These are phyloP conservation scores for Fusarium continuum DNA, from an alignment of 2,329 filamentous ascomycete genomes.

Conservation along the genomic window DNA sequence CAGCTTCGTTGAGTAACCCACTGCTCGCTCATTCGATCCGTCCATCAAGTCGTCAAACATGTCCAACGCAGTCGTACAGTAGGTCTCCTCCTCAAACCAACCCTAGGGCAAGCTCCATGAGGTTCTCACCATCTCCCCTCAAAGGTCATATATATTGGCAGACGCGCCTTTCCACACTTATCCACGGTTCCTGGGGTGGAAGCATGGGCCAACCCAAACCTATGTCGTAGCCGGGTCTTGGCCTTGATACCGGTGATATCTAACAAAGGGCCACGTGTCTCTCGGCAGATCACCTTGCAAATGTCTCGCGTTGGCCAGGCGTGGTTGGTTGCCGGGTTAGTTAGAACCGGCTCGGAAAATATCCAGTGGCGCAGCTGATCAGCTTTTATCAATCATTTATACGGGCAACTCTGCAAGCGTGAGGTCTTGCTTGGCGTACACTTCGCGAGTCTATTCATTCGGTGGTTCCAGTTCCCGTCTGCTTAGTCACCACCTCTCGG, in stretches of 20 bases:
- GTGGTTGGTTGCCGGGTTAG: not conserved
- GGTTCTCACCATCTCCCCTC: not conserved
- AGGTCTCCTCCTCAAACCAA: not conserved
- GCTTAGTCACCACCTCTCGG: conserved; percentile 75
- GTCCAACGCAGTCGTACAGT: conserved; percentile 30
- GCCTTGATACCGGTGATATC: not conserved
- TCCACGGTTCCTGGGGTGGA: not conserved
- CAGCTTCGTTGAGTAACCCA: conserved; percentile 31
- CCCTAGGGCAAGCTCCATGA: not conserved
- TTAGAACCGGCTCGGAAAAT: not conserved
- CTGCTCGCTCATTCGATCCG: conserved; percentile 31
- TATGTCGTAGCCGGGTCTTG: not conserved
- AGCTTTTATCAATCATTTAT: not conserved
- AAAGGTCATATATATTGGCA: not conserved
- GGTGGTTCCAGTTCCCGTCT: conserved; percentile 21
- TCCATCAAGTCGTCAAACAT: conserved; percentile 36
- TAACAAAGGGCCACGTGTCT: not conserved
- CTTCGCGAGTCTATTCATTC: conserved; percentile 29
- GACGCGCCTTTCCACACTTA: not conserved
- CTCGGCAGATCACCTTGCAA: not conserved
- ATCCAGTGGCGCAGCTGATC: not conserved
- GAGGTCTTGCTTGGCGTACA: not conserved
- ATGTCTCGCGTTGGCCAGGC: conserved; percentile 15
- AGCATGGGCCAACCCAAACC: not conserved
- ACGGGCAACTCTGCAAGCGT: conserved; percentile 1